Base-by-base conservation (phyloP, 2,329 filamentous ascomycete genomes). In the Alternaria sp. region DNA sequence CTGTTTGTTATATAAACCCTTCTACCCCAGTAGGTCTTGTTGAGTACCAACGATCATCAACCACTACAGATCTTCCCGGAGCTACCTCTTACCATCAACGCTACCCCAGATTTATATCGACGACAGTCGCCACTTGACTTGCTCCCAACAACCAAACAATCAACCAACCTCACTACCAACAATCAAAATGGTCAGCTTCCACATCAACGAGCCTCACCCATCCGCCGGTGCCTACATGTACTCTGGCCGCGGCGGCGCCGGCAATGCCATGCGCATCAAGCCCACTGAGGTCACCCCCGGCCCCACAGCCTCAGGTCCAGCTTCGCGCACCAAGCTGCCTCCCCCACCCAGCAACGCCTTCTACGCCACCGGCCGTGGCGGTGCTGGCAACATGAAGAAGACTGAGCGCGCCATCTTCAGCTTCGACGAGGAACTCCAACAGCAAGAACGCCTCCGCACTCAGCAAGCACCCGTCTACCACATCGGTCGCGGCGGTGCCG, bases 311-410 rank as follows among this genome's bases (percentile, higher is more conserved):
- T 77, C 79, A 8, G 80, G 83, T 61, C 83, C 85, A 64, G 83
- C 85, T 12, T 81, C 86, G 1, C 79, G 83, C 67, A 79, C 84
- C 55, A 82, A 82, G 59, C 83, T 88, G 61, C 79, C 83, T 67
- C 80, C 71, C 76, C 84, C 72, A 69, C 83, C 75, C 72, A 74
- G 67, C 66, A 80, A 82, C 46, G 78, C 82, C 62, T 84, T 85
- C 81, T 90, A 90, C 84, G 86, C 88, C 81, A 85, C 85, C 11
- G 89, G 89, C 71, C 88, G 89, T 61, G 89, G 89, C 69, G 89
- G 89, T 61, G 89, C 88, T 3, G 89, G 89, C 73, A 91, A 91
- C 81, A 84, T 88, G 66, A 83, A 83, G 57, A 77, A 80, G 64
- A 49, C 50, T 11, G 85, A 89, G 70, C 83, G 86, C 44, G 84